Evolutionary conservation across 371 early-diverging fungal species (phyloP).

Genomic region (Nematocida sp.): DNA sequence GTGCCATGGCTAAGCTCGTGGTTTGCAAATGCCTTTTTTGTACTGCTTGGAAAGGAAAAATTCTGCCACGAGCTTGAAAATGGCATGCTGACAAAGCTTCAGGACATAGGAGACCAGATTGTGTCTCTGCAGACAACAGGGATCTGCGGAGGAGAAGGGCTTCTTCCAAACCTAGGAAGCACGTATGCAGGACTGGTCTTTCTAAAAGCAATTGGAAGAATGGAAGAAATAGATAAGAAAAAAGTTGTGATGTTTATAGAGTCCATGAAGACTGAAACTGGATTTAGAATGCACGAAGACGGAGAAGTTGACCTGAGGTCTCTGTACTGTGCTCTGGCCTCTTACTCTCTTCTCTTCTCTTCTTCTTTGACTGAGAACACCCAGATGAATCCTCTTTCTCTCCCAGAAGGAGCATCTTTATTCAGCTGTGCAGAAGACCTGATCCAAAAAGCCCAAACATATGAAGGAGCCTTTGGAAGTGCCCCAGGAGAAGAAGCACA

Average conservation of each 20-base stretch:
- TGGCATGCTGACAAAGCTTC: neutral
- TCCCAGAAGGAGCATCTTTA: constrained; percentile 73
- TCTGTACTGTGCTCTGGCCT: constrained; percentile 75
- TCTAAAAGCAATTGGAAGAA: neutral
- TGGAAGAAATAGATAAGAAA: constrained; percentile 62
- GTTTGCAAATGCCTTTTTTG: constrained; percentile 31
- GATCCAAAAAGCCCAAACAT: constrained; percentile 69
- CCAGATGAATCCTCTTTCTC: constrained; percentile 69
- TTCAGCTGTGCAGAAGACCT: constrained; percentile 69
- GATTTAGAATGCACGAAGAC: constrained; percentile 77
- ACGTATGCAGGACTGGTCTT: constrained; percentile 40
- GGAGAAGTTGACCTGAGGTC: constrained; percentile 87
- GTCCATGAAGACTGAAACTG: constrained; percentile 75
- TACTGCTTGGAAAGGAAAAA: constrained; percentile 28
- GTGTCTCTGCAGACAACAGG: constrained; percentile 18
- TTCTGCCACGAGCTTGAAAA: neutral
- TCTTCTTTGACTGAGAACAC: neutral
- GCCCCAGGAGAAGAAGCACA: constrained; percentile 83
- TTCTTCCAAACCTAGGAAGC: constrained; percentile 30
- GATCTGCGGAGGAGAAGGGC: neutral
- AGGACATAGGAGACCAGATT: constrained; percentile 10
- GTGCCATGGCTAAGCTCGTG: constrained; percentile 31
- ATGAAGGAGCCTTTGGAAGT: constrained; percentile 84
- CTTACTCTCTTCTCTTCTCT: constrained; percentile 36
- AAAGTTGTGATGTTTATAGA: constrained; percentile 70